These are phyloP conservation scores for Durio zibethinus DNA, from an alignment of 345 rosid genomes.

Conservation along the genomic window DNA sequence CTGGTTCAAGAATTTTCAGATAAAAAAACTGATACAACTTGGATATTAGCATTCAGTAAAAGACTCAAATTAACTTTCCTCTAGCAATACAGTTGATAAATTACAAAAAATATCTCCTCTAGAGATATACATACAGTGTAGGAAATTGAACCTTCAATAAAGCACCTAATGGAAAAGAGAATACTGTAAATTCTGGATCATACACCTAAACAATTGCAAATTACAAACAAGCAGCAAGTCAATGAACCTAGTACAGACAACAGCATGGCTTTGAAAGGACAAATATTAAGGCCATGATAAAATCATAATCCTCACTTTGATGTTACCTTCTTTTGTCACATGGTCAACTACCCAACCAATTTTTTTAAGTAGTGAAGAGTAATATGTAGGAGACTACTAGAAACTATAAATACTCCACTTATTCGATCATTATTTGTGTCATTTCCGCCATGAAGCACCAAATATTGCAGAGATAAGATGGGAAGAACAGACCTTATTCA, in stretches of 20 bases:
- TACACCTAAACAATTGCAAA: not conserved
- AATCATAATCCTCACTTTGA: not conserved
- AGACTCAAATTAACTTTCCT: not conserved
- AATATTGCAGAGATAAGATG: not conserved
- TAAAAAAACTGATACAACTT: not conserved
- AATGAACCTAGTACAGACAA: too few species aligned
- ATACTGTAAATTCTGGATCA: not conserved
- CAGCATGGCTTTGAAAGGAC: not conserved
- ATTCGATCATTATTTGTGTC: not conserved
- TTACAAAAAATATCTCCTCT: not conserved
- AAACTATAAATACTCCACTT: not conserved
- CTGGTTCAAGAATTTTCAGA: not conserved
- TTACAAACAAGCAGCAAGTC: not conserved
- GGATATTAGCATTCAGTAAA: not conserved
- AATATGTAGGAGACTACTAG: not conserved
- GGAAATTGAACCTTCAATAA: not conserved
- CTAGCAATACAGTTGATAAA: too few species aligned
- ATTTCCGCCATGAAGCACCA: not conserved
- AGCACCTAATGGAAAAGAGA: not conserved
- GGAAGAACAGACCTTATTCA: not conserved
- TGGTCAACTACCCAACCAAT: not conserved
- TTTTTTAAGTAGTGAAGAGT: not conserved
- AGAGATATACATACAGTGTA: not conserved
- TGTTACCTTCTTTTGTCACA: not conserved
- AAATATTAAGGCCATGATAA: not conserved